Conservation (phyloP, 768 basidiomycete species). For the Xerocomus potaroensis region DNA sequence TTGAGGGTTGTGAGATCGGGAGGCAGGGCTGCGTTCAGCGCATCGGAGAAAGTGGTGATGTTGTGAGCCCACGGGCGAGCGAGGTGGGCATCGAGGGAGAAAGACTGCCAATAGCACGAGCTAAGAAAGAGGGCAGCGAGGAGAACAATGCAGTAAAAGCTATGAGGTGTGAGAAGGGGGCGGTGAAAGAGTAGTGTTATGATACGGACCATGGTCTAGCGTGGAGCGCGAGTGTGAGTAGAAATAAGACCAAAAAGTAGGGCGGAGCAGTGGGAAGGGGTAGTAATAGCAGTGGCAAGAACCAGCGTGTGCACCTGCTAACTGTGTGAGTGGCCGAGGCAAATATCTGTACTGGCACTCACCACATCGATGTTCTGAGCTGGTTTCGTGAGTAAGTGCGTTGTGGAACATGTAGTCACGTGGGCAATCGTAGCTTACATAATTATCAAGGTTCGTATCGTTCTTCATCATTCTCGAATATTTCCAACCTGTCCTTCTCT, state of each 20-base stretch:
- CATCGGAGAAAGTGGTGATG: constrained; percentile 69
- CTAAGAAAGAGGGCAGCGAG: constrained; percentile 80
- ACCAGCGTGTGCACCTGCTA: constrained; percentile 82
- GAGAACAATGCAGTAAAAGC: constrained; percentile 84
- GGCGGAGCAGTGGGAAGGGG: constrained; percentile 79
- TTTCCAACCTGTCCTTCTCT: constrained; percentile 19
- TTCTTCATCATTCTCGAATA: constrained; percentile 32
- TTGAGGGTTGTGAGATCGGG: constrained; percentile 35
- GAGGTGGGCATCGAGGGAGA: constrained; percentile 60
- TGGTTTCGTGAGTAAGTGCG: no score
- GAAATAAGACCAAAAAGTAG: constrained; percentile 72
- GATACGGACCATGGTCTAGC: constrained; percentile 75
- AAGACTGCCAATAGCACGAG: constrained; percentile 87
- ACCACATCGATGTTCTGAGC: constrained; percentile 47
- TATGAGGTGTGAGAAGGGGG: constrained; percentile 27
- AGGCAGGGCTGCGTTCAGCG: constrained; percentile 47
- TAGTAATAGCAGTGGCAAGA: constrained; percentile 68
- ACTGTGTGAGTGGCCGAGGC: not conserved
- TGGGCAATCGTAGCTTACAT: constrained; percentile 10
- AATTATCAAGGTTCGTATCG: constrained; percentile 12
- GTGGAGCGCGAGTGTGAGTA: constrained; percentile 73
- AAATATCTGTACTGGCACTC: constrained; percentile 23
- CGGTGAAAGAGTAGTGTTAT: not conserved
- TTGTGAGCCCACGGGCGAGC: constrained; percentile 63
- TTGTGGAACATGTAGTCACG: no score